A percentile compares a stretch with the other conserved stretches of the same genome.
Evolutionary conservation across 139 green algal genomes (phyloP).

Genomic region (Zygnema cylindricum): DNA sequence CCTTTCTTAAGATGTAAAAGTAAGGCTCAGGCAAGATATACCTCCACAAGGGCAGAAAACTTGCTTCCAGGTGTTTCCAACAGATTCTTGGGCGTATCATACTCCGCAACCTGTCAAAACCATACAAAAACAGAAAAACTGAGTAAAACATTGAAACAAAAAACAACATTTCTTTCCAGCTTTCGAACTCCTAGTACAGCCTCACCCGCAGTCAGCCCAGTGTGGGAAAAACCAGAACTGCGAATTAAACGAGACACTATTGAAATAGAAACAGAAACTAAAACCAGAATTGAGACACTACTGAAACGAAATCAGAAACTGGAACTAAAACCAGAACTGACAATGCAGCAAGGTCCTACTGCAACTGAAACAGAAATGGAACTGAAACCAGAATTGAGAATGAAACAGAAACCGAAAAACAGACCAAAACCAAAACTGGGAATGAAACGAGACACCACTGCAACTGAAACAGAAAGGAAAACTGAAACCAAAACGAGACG

Average conservation of each 20-base stretch:
- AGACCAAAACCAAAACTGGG: too few species aligned
- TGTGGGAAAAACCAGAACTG: neutral
- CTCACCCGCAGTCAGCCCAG: neutral
- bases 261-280: too few species aligned
- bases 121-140: neutral
- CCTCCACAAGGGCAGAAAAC: slow-evolving; percentile 54
- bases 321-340: too few species aligned
- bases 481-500: neutral
- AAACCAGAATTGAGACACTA: too few species aligned
- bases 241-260: neutral
- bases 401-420: neutral
- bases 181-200: neutral
- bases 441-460: neutral
- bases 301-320: too few species aligned
- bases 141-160: too few species aligned
- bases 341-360: too few species aligned
- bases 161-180: neutral
- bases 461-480: neutral
- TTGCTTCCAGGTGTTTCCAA: slow-evolving; percentile 59
- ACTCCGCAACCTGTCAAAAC: slow-evolving; percentile 67
- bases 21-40: too few species aligned
- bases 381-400: neutral
- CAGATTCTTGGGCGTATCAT: slow-evolving; percentile 64
- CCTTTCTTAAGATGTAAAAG: neutral
- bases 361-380: too few species aligned